A percentile compares a stretch with the other conserved stretches of the same genome.
Evolutionary conservation across 768 basidiomycete species (phyloP).

Genomic region (Leccinellum rugosiceps): DNA sequence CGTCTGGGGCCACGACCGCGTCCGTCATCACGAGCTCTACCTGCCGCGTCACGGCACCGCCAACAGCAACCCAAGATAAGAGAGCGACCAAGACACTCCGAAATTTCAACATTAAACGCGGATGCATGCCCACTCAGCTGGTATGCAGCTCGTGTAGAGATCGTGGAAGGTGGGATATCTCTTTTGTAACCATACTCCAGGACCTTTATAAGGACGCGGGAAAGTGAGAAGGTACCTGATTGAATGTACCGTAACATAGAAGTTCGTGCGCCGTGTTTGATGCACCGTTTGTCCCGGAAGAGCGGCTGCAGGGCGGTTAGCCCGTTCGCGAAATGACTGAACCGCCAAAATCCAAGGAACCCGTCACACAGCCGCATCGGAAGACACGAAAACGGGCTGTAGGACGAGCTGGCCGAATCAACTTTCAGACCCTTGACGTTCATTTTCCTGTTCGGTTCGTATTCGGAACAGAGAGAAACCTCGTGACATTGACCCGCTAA

Average conservation of each 20-base stretch:
- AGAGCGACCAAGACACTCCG: slow-evolving; percentile 3
- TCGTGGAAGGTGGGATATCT: not conserved
- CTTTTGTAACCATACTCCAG: not conserved
- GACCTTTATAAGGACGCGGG: not conserved
- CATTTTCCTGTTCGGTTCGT: no score
- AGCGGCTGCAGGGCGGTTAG: not conserved
- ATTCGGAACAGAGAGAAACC: no score
- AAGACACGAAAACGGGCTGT: not conserved
- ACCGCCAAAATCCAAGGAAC: not conserved
- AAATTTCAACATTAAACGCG: slow-evolving; percentile 1
- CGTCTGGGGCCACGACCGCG: slow-evolving; percentile 40
- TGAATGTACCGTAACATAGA: not conserved
- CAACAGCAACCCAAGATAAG: slow-evolving; percentile 1
- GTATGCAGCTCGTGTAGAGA: not conserved
- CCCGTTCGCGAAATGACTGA: not conserved
- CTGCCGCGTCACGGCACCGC: slow-evolving; percentile 7
- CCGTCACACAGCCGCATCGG: not conserved
- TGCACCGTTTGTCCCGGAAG: not conserved
- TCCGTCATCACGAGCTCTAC: slow-evolving; percentile 37
- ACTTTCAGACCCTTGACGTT: no score
- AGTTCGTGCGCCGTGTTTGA: not conserved
- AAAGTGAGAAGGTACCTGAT: not conserved
- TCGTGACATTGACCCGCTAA: no score
- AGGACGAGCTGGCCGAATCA: not conserved
- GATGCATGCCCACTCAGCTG: slow-evolving; percentile 9